Percentiles rank a stretch among this genome's conserved stretches.
These are phyloP conservation scores for Plasmodium billcollinsi DNA, from an alignment of 169 alveolate species.

Conservation along the genomic window DNA sequence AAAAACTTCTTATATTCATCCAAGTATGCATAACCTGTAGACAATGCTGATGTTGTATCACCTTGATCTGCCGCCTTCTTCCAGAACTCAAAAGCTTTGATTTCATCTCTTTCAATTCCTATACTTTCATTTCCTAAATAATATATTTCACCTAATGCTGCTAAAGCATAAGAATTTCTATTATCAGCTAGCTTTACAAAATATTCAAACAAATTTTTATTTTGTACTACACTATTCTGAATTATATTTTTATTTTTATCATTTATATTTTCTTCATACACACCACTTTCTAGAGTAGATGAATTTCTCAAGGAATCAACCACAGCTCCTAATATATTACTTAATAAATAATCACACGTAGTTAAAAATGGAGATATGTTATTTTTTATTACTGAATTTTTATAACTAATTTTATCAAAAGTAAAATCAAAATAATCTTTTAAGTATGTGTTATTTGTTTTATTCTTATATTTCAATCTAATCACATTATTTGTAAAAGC, in stretches of 20 bases:
- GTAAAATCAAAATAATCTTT: conserved; percentile 73
- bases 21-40: conserved; percentile 84
- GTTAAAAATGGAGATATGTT: conserved; percentile 68
- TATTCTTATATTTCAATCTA: conserved; percentile 61
- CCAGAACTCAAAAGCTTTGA: conserved; percentile 89
- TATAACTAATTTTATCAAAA: conserved; percentile 42
- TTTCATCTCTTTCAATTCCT: conserved; percentile 84
- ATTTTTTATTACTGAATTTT: conserved; percentile 19
- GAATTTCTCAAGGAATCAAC: conserved; percentile 55
- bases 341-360: conserved; percentile 62
- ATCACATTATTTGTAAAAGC: conserved; percentile 75
- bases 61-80: conserved; percentile 91
- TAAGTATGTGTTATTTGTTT: conserved; percentile 19
- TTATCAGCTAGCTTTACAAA: conserved; percentile 76
- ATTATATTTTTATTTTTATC: conserved; percentile 47
- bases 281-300: conserved; percentile 18
- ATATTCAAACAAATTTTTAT: conserved; percentile 80
- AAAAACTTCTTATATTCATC: conserved; percentile 78
- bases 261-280: conserved; percentile 26
- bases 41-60: conserved; percentile 89
- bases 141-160: conserved; percentile 90
- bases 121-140: conserved; percentile 87
- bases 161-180: conserved; percentile 74
- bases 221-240: conserved; percentile 48
- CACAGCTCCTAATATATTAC: conserved; percentile 48